Conservation (phyloP, 768 basidiomycete genomes). For the Coprinellus micaceus region DNA sequence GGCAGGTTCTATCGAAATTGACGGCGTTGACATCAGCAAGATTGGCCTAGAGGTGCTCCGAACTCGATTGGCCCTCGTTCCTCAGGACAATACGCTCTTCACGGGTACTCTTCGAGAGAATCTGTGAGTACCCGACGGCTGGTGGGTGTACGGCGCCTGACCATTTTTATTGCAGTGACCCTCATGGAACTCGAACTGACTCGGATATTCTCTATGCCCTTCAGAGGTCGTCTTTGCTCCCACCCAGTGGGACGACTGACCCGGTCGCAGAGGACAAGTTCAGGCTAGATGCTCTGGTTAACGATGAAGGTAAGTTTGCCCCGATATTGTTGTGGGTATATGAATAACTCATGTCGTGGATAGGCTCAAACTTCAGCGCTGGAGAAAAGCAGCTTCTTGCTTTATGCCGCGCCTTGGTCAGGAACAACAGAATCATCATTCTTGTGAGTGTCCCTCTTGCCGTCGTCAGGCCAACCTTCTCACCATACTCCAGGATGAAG, state of each 20-base stretch:
- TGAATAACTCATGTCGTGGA: background rate
- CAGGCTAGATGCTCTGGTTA: conserved; percentile 54
- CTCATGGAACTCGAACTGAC: conserved; percentile 48
- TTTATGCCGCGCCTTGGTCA: conserved; percentile 59
- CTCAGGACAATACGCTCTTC: conserved; percentile 59
- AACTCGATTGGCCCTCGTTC: conserved; percentile 59
- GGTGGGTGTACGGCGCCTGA: background rate
- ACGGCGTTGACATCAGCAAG: conserved; percentile 46
- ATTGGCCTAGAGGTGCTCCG: conserved; percentile 55
- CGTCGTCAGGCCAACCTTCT: no score
- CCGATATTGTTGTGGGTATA: background rate
- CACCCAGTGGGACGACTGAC: conserved; percentile 39
- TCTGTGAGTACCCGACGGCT: conserved; percentile 29
- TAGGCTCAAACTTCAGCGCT: conserved; percentile 59
- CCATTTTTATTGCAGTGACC: conserved; percentile 40
- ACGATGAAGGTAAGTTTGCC: conserved; percentile 50
- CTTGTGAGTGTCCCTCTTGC: conserved; percentile 34
- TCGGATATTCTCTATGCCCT: conserved; percentile 58
- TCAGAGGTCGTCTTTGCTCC: conserved; percentile 56
- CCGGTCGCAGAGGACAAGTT: conserved; percentile 59
- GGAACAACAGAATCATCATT: conserved; percentile 56
- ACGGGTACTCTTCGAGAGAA: conserved; percentile 42
- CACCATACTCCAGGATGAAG: conserved; percentile 47
- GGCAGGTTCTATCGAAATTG: conserved; percentile 54
- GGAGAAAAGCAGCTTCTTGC: conserved; percentile 67